phyloP scores from a whole-genome alignment of 2,329 filamentous ascomycete genomes.

The Ceratocystis variospora region DNA sequence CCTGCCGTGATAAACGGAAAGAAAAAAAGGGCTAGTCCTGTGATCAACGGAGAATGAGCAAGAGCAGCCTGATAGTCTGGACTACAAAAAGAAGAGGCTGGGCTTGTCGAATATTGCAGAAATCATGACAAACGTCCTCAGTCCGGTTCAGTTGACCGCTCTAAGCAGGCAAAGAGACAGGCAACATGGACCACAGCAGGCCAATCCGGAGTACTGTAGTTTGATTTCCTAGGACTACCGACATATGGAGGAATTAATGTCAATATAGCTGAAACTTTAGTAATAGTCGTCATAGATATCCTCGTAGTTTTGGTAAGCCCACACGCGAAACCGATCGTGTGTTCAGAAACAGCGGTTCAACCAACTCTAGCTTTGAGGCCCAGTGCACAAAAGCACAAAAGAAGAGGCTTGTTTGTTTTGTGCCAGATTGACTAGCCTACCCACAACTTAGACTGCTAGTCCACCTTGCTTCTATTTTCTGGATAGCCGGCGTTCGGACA shows the following conservation, averaged over 20 bases:
- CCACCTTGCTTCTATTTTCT: neutral
- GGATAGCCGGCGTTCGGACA: neutral
- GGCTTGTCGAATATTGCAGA: neutral
- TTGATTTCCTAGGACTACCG: too few relatives aligned
- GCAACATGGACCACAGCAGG: too few relatives aligned
- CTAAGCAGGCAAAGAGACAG: too few relatives aligned
- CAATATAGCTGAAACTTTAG: neutral
- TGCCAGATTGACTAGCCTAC: neutral
- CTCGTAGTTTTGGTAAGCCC: neutral
- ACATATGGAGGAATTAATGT: neutral
- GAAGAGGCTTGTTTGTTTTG: neutral
- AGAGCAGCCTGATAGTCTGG: neutral
- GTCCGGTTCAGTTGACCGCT: too few relatives aligned
- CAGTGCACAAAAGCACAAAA: neutral
- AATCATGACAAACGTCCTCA: neutral
- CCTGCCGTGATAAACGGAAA: neutral
- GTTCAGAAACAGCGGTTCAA: neutral
- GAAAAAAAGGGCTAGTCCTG: neutral
- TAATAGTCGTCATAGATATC: neutral
- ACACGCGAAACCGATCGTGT: slow-evolving; percentile 5
- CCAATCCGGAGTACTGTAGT: too few relatives aligned
- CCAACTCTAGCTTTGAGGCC: neutral
- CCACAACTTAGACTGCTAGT: neutral
- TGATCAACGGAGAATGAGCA: neutral
- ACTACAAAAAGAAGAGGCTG: neutral